Base-by-base conservation (phyloP, 202 grass and related monocot genomes). In the Schoenoplectus tabernaemontani region DNA sequence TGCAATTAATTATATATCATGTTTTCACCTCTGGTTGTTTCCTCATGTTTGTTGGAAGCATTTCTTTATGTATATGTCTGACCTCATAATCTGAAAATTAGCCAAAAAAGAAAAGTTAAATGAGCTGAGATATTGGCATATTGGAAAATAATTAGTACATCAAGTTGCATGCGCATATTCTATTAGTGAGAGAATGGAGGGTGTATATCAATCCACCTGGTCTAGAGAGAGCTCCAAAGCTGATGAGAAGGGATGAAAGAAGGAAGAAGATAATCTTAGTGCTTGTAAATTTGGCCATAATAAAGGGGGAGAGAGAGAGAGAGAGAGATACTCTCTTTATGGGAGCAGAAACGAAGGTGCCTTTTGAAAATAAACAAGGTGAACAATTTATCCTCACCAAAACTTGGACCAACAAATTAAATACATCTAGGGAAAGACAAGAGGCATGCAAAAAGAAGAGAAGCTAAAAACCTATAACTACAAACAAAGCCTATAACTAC, bases 241-340 rank as follows among this genome's bases (percentile, higher is more conserved):
- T 15, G 9, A 95, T 3, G 13, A 95, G 87, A 67, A 89, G 77
- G 77, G 63, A 89, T 69, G 66, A 86, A 63, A 91, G 64, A 82
- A 91, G 60, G 87, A 91, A 84, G 85, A 94, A 79, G 89, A 91
- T 38, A 68, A 86, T 64, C 51, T 80, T 70, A 64, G 76, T 59
- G 72, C 78, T 64, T 74, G 51, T 65, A 4, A 56, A n/a, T 34
- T 78, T 77, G 82, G 75, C 79, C 79, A 47, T 81, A 64, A 53
- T 73, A 19, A 56, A 56, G 16, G 81, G 72, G 60, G 80, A 78
- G 73, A 66, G 80, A 86, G 86, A n/a, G n/a, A n/a, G n/a, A n/a
- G n/a, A n/a, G n/a, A n/a, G n/a, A 88, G 85, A 66, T 53, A 46
- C 75, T 30, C 87, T 86, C 47, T 64, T 77, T 77, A 71, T 73